A percentile compares a stretch with the other conserved stretches of the same genome.
Evolutionary conservation across 495 filamentous ascomycete genomes (phyloP).

Genomic region (Glarea lozoyensis): DNA sequence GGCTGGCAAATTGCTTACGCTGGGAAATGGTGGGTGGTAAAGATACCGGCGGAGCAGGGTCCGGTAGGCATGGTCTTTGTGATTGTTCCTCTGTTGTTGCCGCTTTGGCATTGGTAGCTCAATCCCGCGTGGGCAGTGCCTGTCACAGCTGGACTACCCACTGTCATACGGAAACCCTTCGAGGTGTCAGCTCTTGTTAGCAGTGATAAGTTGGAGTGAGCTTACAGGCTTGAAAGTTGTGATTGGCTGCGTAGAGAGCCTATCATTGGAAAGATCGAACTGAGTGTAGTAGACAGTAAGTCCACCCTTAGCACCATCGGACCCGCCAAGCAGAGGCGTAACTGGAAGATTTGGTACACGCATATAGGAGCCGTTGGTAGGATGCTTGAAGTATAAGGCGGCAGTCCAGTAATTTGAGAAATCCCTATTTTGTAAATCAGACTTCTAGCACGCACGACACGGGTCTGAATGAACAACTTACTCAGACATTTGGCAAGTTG

Average conservation of each 20-base stretch:
- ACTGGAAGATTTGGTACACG: constrained; percentile 33
- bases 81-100: constrained; percentile 34
- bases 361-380: constrained; percentile 38
- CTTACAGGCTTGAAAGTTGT: constrained; percentile 37
- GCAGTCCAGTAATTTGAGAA: constrained; percentile 32
- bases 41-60: constrained; percentile 38
- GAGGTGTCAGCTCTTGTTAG: constrained; percentile 5
- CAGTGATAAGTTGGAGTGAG: constrained; percentile 2
- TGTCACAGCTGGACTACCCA: constrained; percentile 33
- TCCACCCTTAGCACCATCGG: constrained; percentile 36
- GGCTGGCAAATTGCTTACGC: constrained; percentile 24
- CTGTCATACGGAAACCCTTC: constrained; percentile 47
- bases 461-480: not conserved
- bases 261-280: constrained; percentile 34
- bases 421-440: constrained; percentile 16
- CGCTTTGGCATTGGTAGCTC: constrained; percentile 37
- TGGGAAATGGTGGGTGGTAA: constrained; percentile 45
- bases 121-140: constrained; percentile 30
- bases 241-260: constrained; percentile 30
- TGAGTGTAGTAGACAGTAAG: constrained; percentile 42
- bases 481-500: constrained; percentile 34
- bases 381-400: constrained; percentile 40
- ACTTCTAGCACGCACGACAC: not conserved
- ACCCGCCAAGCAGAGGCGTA: constrained; percentile 24
- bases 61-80: constrained; percentile 35